These are phyloP conservation scores for Venustampulla echinocandica DNA, from an alignment of 495 filamentous ascomycete genomes.

Conservation along the genomic window DNA sequence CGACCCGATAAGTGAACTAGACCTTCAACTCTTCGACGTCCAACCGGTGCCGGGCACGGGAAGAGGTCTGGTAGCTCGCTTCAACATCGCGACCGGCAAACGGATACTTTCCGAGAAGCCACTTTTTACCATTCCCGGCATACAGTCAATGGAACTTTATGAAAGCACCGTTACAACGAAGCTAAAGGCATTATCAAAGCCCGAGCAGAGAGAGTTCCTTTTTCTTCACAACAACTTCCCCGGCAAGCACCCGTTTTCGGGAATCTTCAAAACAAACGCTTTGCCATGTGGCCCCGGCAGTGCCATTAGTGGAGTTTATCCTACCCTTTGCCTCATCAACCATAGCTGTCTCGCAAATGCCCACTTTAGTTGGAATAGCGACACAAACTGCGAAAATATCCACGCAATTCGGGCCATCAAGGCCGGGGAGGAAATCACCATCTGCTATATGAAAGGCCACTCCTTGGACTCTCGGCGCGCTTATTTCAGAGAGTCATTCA, in stretches of 20 bases:
- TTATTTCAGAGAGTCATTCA: slow-evolving; percentile 28
- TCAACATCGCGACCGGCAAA: slow-evolving; percentile 30
- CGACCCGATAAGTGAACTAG: slow-evolving; percentile 11
- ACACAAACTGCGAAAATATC: slow-evolving; percentile 25
- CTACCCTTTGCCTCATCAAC: slow-evolving; percentile 30
- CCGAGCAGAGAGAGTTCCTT: slow-evolving; percentile 32
- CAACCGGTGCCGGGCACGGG: slow-evolving; percentile 29
- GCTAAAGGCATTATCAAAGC: slow-evolving; percentile 28
- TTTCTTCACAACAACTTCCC: slow-evolving; percentile 35
- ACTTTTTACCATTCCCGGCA: slow-evolving; percentile 25
- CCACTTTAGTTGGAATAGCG: slow-evolving; percentile 31
- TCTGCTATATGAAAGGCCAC: slow-evolving; percentile 29
- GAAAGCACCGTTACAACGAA: slow-evolving; percentile 24
- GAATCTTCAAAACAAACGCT: slow-evolving; percentile 32
- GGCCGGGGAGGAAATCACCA: slow-evolving; percentile 35
- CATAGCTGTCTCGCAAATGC: slow-evolving; percentile 37
- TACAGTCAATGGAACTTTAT: slow-evolving; percentile 15
- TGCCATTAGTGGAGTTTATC: slow-evolving; percentile 27
- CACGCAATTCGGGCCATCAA: slow-evolving; percentile 31
- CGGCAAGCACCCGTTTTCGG: slow-evolving; percentile 26
- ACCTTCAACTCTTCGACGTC: slow-evolving; percentile 22
- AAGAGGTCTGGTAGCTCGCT: slow-evolving; percentile 28
- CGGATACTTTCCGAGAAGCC: slow-evolving; percentile 32
- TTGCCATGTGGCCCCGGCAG: slow-evolving; percentile 26
- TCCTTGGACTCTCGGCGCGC: slow-evolving; percentile 18